Conservation (phyloP, 768 basidiomycete genomes). For the Nidularia sp. region DNA sequence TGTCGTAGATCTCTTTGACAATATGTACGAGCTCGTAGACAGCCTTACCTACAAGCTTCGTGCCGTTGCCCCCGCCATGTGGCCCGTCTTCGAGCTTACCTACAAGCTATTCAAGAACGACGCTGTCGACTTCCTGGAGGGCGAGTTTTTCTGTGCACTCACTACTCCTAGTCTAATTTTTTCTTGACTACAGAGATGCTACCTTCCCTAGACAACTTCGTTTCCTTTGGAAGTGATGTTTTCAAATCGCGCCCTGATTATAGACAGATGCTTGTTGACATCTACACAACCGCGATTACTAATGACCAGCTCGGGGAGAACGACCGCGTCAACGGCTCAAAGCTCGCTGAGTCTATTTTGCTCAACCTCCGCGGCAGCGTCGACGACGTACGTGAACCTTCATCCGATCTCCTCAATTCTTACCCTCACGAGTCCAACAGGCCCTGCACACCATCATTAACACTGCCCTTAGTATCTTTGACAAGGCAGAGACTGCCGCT, state of each 20-base stretch:
- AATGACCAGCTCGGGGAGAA: slow-evolving; percentile 75
- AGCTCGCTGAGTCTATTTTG: slow-evolving; percentile 78
- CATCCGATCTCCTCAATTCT: background rate
- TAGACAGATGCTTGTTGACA: slow-evolving; percentile 75
- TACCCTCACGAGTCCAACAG: slow-evolving; percentile 26
- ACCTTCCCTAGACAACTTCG: slow-evolving; percentile 82
- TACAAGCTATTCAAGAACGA: slow-evolving; percentile 81
- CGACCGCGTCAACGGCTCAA: slow-evolving; percentile 81
- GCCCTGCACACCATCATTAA: slow-evolving; percentile 60
- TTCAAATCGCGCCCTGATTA: slow-evolving; percentile 75
- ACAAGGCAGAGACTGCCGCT: slow-evolving; percentile 56
- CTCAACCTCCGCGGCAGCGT: slow-evolving; percentile 74
- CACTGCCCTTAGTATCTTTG: slow-evolving; percentile 55
- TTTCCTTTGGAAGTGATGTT: slow-evolving; percentile 76
- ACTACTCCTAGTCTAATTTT: background rate
- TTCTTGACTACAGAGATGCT: slow-evolving; percentile 62
- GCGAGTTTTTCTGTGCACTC: slow-evolving; percentile 30
- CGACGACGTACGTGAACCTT: slow-evolving; percentile 58
- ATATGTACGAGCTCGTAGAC: slow-evolving; percentile 84
- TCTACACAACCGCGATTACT: slow-evolving; percentile 72
- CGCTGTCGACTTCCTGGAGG: slow-evolving; percentile 84
- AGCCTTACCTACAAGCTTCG: slow-evolving; percentile 79
- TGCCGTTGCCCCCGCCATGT: slow-evolving; percentile 75
- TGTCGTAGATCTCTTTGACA: slow-evolving; percentile 73
- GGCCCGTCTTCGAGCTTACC: slow-evolving; percentile 82